These are phyloP conservation scores for Candida oleophila DNA, from an alignment of 805 yeast genomes.

Conservation along the genomic window DNA sequence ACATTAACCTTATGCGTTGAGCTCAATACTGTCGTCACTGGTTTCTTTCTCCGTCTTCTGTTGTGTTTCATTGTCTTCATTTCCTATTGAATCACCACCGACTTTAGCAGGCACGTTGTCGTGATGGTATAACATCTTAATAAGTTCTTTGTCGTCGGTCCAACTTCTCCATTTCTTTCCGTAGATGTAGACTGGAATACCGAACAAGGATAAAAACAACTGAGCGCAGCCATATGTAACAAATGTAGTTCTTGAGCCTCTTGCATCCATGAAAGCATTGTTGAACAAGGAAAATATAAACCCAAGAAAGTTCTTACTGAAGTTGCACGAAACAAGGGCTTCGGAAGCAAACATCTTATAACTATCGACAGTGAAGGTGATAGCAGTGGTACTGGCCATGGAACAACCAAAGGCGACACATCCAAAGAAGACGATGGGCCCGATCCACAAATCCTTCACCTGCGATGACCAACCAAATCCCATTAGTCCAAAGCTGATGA, in stretches of 20 bases:
- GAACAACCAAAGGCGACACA: conserved; percentile 60
- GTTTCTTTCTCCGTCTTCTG: not conserved
- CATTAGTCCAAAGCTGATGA: conserved; percentile 51
- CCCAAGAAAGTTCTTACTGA: conserved; percentile 54
- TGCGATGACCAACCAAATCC: conserved; percentile 64
- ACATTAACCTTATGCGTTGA: conserved; percentile 1
- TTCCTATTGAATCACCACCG: not conserved
- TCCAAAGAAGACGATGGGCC: conserved; percentile 56
- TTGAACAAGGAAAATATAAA: conserved; percentile 58
- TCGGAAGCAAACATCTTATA: conserved; percentile 59
- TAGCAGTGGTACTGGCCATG: conserved; percentile 59
- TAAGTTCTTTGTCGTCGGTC: conserved; percentile 48
- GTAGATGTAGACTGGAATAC: conserved; percentile 51
- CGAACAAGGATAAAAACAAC: conserved; percentile 45
- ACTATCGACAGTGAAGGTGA: conserved; percentile 57
- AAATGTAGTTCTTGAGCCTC: conserved; percentile 48
- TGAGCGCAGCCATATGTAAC: conserved; percentile 54
- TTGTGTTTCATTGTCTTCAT: not conserved
- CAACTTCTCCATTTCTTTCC: conserved; percentile 52
- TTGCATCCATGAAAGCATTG: conserved; percentile 38
- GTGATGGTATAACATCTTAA: conserved; percentile 34
- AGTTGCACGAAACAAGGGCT: conserved; percentile 54
- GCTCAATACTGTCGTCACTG: not conserved
- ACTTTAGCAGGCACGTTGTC: not conserved
- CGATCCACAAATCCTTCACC: conserved; percentile 50